phyloP scores from a whole-genome alignment of 176 grass and related monocot species.

The Musa acuminata region DNA sequence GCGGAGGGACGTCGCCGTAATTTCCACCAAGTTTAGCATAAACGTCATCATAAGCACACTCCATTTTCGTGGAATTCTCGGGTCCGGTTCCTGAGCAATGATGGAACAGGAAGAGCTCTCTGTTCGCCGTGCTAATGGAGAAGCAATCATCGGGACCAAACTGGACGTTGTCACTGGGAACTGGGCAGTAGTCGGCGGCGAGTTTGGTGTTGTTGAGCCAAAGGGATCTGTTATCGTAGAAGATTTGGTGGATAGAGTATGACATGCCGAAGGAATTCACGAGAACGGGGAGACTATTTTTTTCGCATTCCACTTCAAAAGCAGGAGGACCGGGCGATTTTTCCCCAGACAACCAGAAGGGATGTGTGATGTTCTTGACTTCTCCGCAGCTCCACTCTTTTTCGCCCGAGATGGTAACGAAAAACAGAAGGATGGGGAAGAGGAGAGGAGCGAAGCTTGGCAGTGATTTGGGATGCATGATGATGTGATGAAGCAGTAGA shows the following conservation, averaged over 20 bases:
- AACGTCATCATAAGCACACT: neutral
- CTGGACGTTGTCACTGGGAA: neutral
- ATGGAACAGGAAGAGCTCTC: neutral
- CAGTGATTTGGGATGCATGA: neutral
- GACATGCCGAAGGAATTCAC: neutral
- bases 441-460: neutral
- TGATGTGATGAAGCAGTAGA: neutral
- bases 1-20: neutral
- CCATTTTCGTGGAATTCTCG: neutral
- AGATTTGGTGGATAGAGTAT: neutral
- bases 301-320: neutral
- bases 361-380: neutral
- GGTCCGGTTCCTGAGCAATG: neutral
- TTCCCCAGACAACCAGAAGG: neutral
- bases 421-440: neutral
- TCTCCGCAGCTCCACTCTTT: neutral
- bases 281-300: neutral
- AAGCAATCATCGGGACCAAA: neutral
- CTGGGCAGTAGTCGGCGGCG: neutral
- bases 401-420: neutral
- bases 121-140: neutral
- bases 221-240: neutral
- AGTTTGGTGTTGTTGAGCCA: neutral
- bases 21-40: neutral
- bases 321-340: neutral